A percentile compares a stretch with the other conserved stretches of the same genome.
Conservation (phyloP, 2,329 filamentous ascomycete species). For the Exophiala alcalophila region DNA sequence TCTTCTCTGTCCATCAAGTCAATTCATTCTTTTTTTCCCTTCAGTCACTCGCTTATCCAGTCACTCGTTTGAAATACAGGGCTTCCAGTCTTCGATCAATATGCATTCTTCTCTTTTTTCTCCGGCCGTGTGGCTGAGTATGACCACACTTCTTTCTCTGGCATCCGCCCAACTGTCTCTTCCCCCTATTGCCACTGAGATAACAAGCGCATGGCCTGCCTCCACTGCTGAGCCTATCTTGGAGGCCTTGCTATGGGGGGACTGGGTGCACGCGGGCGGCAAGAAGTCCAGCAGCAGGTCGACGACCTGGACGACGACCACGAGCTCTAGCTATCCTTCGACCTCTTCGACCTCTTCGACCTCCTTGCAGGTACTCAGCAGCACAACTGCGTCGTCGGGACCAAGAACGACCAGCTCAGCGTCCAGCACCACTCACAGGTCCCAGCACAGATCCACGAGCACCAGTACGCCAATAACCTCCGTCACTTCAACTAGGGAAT, state of each 20-base stretch:
- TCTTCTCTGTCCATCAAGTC: conserved; percentile 8
- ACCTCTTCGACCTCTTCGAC: conserved; percentile 1
- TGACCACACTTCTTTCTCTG: conserved; percentile 15
- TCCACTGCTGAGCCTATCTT: conserved; percentile 1
- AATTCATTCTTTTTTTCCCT: conserved; percentile 14
- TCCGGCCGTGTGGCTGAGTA: conserved; percentile 18
- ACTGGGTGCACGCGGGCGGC: conserved; percentile 14
- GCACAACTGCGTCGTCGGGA: too few species aligned
- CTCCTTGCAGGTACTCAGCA: too few species aligned
- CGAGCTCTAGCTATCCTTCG: neutral
- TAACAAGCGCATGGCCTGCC: neutral
- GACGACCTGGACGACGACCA: neutral
- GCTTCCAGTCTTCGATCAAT: conserved; percentile 2
- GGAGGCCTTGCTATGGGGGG: conserved; percentile 12
- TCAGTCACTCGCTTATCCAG: conserved; percentile 16
- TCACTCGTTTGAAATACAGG: conserved; percentile 21
- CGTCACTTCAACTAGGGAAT: too few species aligned
- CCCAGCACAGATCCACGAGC: too few species aligned
- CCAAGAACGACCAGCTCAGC: neutral
- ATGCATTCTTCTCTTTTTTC: conserved; percentile 26
- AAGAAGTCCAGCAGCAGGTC: conserved; percentile 1
- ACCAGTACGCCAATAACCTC: too few species aligned
- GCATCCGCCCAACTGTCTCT: conserved; percentile 9
- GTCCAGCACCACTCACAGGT: too few species aligned
- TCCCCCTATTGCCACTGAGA: neutral